These are phyloP conservation scores for Monilinia laxa DNA, from an alignment of 2,329 filamentous ascomycete genomes.

Conservation along the genomic window DNA sequence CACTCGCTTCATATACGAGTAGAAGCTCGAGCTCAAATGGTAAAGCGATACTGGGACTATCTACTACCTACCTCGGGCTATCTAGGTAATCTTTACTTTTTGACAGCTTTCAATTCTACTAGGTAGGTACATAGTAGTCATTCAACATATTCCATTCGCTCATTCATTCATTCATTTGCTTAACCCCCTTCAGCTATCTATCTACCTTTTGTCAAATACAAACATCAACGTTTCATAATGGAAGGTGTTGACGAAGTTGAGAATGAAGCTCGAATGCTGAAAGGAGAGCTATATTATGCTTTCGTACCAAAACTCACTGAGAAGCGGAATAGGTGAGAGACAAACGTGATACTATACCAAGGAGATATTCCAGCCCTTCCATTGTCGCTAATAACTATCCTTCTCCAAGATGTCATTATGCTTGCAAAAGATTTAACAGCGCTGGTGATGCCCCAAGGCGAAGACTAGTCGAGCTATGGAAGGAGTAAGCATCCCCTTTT, in stretches of 20 bases:
- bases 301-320: conserved; percentile 68
- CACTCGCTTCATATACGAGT: background rate
- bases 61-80: too few relatives aligned
- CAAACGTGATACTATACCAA: background rate
- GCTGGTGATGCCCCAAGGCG: conserved; percentile 60
- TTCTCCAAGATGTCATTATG: conserved; percentile 47
- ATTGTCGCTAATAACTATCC: conserved; percentile 7
- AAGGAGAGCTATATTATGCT: conserved; percentile 71
- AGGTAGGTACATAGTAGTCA: background rate
- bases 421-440: conserved; percentile 63
- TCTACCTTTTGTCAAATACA: background rate
- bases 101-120: conserved; percentile 3
- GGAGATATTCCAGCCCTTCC: background rate
- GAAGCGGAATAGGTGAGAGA: conserved; percentile 52
- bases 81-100: background rate
- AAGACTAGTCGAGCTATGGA: conserved; percentile 64
- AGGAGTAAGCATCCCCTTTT: conserved; percentile 55
- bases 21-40: too few relatives aligned
- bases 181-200: too few relatives aligned
- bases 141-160: background rate
- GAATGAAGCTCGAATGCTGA: conserved; percentile 57
- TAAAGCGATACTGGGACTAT: background rate
- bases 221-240: conserved; percentile 24
- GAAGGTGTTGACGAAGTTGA: conserved; percentile 45
- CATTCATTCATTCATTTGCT: conserved; percentile 15